Conservation (phyloP, 495 filamentous ascomycete genomes). For the Xylaria bambusicola region DNA sequence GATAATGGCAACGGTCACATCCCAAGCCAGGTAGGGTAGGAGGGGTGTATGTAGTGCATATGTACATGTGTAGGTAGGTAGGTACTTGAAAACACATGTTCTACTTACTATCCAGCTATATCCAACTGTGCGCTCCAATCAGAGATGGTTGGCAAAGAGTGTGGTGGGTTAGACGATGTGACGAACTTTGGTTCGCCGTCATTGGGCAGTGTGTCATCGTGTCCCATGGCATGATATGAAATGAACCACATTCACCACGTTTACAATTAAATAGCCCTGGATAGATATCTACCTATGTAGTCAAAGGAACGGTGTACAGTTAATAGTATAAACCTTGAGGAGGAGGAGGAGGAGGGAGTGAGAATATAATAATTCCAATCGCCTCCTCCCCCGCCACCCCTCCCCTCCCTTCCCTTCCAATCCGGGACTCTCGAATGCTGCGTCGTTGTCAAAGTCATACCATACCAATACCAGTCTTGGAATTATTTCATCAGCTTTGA, state of each 20-base stretch:
- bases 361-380: neutral
- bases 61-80: neutral
- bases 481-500: too few relatives aligned
- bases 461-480: too few relatives aligned
- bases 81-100: too few relatives aligned
- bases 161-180: neutral
- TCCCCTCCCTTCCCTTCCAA: neutral
- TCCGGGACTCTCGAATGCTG: neutral
- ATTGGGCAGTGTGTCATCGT: conserved; percentile 11
- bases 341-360: neutral
- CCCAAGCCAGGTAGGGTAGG: too few relatives aligned
- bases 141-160: neutral
- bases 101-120: too few relatives aligned
- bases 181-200: neutral
- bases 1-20: too few relatives aligned
- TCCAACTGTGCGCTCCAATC: conserved; percentile 19
- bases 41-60: neutral
- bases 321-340: too few relatives aligned
- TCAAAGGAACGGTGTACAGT: too few relatives aligned
- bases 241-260: conserved; percentile 19
- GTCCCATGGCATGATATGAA: neutral
- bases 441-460: too few relatives aligned
- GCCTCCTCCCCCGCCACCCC: neutral
- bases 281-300: too few relatives aligned
- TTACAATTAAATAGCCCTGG: neutral